A percentile compares a stretch with the other conserved stretches of the same genome.
These are phyloP conservation scores for Ophiosphaerella narmari DNA, from an alignment of 2,329 filamentous ascomycete genomes.

Conservation along the genomic window DNA sequence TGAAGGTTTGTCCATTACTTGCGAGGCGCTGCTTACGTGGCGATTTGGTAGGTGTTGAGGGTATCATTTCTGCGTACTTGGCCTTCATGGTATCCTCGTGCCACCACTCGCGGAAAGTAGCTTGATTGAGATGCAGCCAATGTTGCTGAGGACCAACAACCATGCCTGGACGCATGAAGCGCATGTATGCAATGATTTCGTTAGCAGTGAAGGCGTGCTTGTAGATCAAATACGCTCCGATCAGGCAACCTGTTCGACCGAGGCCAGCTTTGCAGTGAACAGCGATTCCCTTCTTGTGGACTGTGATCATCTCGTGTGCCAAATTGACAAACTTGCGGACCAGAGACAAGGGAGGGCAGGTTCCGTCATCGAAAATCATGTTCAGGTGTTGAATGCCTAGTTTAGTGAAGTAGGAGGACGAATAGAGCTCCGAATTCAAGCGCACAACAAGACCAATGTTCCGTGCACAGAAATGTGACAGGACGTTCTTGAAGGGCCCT, in stretches of 20 bases:
- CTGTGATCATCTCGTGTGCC: conserved; percentile 90
- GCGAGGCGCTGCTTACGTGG: conserved; percentile 55
- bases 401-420: conserved; percentile 94
- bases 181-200: conserved; percentile 96
- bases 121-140: conserved; percentile 97
- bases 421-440: conserved; percentile 94
- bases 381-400: conserved; percentile 94
- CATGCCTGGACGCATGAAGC: conserved; percentile 99
- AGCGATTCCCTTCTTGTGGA: conserved; percentile 89
- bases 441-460: conserved; percentile 93
- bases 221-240: conserved; percentile 97
- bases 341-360: conserved; percentile 85
- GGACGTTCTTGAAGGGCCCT: conserved; percentile 91
- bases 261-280: conserved; percentile 99
- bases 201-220: conserved; percentile 96
- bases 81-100: conserved; percentile 78
- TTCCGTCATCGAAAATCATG: conserved; percentile 99
- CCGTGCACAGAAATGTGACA: conserved; percentile 83
- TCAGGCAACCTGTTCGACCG: conserved; percentile 91
- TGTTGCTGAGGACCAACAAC: conserved; percentile 98
- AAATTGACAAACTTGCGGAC: conserved; percentile 94
- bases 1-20: conserved; percentile 73
- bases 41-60: conserved; percentile 63
- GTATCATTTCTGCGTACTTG: conserved; percentile 69
- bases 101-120: conserved; percentile 98